Base-by-base conservation (phyloP, 352 stramenopile species). In the Pythium myriotylum region DNA sequence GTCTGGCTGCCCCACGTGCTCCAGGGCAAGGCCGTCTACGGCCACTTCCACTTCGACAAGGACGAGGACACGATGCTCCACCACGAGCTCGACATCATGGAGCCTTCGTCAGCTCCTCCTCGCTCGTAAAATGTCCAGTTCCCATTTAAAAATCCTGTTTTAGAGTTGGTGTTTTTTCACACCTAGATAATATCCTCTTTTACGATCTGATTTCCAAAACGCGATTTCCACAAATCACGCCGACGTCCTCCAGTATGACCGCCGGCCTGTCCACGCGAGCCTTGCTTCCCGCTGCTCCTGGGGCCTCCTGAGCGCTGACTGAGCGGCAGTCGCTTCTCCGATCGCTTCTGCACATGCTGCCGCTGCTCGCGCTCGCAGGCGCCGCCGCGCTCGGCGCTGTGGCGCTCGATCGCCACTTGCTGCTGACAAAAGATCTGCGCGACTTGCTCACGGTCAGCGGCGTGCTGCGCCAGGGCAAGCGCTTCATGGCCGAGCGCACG, bases 1-100 rank as follows among this genome's bases (percentile, higher is more conserved):
- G 70, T 83, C 47, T 92, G 83, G 83, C 67, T 89, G 59, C 79
- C 79, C 22, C 67, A 72, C 23, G 56, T 92, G 33, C 69, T 92
- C n/a, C 42, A 32, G 1, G 81, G 79, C 35, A 67, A 76, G 24
- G 50, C 23, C 24, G 83, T 90, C 50, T 60, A 70, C 43, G 81
- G 71, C 12, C 59, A 76, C 13, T 89, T 89, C 56, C 59, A 81
- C 57, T 89, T 87, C 29, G 58, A n/a, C 61, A 70, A 51, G 33
- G 70, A 84, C 57, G 79, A 88, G 49, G 43, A 69, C 54, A 57
- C 62, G 12, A 37, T 69, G 53, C 42, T 69, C 24, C 27, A 47
- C 20, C 54, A 69, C 48, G 62, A 69, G 35, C 33, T 64, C 19
- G 54, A 69, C n/a, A 35, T 69, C 54, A 69, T 64, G 53, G 62